Base-by-base conservation (phyloP, 1,284 basidiomycete genomes). In the Marasmius sp. region DNA sequence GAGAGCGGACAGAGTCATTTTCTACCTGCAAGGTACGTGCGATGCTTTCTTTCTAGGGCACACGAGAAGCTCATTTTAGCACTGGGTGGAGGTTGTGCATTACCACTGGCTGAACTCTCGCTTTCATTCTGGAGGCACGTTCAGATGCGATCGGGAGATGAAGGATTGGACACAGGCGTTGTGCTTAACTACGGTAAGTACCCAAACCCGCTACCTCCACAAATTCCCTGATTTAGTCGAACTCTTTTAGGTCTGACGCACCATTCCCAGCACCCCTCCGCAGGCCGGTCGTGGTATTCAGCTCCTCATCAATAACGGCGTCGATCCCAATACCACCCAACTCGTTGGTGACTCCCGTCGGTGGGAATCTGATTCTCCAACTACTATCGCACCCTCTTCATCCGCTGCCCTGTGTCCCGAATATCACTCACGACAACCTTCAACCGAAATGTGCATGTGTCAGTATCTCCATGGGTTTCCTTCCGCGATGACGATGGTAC, bases 301-400 rank as follows among this genome's bases (percentile, higher is more conserved):
- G 2, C 57, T 65, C 49, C 57, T 72, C 41, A 20, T 69, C 18
- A 45, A 61, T 0, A 47, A 59, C 14, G 68, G 68, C 14, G 66
- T 67, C 14, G 22, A 63, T 0, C 61, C 69, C 0, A 45, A 67
- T 5, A 65, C 70, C 37, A 64, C 72, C 12, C 45, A 71, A 33
- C 33, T 72, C 38, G 51, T 61, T 1, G 76, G 75, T 7, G 77
- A 78, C 59, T 78, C 77, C n/a, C 3, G 75, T 75, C 0, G 77
- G 77, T 0, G 77, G 63, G 11, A 77, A 76, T 60, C 66, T 79
- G n/a, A 61, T 69, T 37, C 43, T 74, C 0, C 71, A 75, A 50
- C 58, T 77, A 11, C 43, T 75, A 18, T 69, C 72, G 1, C 73
- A 77, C 51, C 61, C 72, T 12, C 68, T 78, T 0, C 76, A 75